These are phyloP conservation scores for Aspergillus pseudoterreus DNA, from an alignment of 2,329 filamentous ascomycete genomes.

Conservation along the genomic window DNA sequence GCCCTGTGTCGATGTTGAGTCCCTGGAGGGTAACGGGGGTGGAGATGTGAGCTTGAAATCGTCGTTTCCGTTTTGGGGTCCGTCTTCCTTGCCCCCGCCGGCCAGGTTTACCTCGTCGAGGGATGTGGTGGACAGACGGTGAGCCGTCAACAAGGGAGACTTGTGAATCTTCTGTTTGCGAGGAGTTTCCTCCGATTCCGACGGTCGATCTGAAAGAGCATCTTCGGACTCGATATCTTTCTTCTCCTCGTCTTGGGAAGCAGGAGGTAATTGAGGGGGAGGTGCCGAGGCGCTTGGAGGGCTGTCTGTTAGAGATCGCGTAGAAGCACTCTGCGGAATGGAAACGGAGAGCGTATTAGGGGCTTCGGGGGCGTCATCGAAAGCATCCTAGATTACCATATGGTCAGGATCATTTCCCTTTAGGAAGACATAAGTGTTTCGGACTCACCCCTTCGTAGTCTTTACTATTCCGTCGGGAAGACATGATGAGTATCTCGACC, in stretches of 20 bases:
- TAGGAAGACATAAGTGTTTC: not conserved
- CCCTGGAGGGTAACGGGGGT: slow-evolving; percentile 29
- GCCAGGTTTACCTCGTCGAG: slow-evolving; percentile 65
- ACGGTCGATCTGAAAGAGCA: slow-evolving; percentile 22
- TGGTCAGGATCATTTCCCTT: not conserved
- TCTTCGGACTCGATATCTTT: slow-evolving; percentile 21
- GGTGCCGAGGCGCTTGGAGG: slow-evolving; percentile 37
- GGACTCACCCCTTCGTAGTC: slow-evolving; percentile 42
- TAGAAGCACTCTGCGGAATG: slow-evolving; percentile 44
- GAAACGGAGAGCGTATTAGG: slow-evolving; percentile 26
- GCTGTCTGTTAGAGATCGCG: slow-evolving; percentile 58
- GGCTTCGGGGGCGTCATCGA: slow-evolving; percentile 70
- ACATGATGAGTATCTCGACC: slow-evolving; percentile 26
- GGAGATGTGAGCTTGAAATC: slow-evolving; percentile 26
- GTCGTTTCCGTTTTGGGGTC: slow-evolving; percentile 20
- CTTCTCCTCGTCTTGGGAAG: slow-evolving; percentile 21
- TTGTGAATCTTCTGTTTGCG: slow-evolving; percentile 40
- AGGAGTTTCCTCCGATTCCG: slow-evolving; percentile 31
- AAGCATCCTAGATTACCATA: slow-evolving; percentile 59
- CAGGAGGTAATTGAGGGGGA: slow-evolving; percentile 33
- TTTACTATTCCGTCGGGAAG: slow-evolving; percentile 37
- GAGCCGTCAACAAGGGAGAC: slow-evolving; percentile 51
- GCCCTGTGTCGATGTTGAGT: slow-evolving; percentile 28
- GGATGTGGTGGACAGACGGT: slow-evolving; percentile 54
- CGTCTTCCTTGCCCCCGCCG: slow-evolving; percentile 53